Base-by-base conservation (phyloP, 805 yeast genomes). In the Ogataea parapolymorpha region DNA sequence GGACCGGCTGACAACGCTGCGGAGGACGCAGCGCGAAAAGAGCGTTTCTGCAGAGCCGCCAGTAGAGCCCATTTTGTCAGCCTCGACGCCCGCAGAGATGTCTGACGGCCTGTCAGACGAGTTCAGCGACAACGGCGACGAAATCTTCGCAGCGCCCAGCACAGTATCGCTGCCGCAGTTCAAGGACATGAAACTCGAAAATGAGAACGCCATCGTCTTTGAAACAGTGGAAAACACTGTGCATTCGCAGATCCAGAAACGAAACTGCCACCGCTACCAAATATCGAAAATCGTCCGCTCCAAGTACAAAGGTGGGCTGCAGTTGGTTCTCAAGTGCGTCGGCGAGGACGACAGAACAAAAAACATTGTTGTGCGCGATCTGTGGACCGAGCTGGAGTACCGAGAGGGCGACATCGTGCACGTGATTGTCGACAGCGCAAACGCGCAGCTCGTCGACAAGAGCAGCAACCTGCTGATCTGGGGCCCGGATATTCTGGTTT, bases 401-500 rank as follows among this genome's bases (percentile, higher is more conserved):
- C 62, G 68, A 31, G 55, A 56, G 1, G 72, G 71, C 5, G 90
- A 84, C 56, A 69, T 84, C 0, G 68, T 85, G 13, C 86, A 85
- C 59, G 61, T 84, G 5, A 68, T 85, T 9, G 73, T 81, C 5
- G 71, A 61, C 4, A 31, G 37, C 13, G 45, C 32, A 3, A 62
- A 59, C 29, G 71, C 73, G 1, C 62, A 59, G 14, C 47, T 80
- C 3, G 72, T 82, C 7, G 85, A 82, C 49, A 68, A 71, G 33
- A 72, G 74, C 43, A 63, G 71, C 25, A 79, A 83, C 50, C 58
- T 89, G n/a, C 61, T 90, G 22, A 72, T 91, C 15, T 74, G 93
- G 74, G 77, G 85, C 49, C 99, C 99, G 0, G 98, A 93, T 57
- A 63, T 77, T 4, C 63, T 93, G 10, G 64, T 91, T 0, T 77